These are phyloP conservation scores for Colletotrichum ledebouriae DNA, from an alignment of 2,329 filamentous ascomycete species.

Conservation along the genomic window DNA sequence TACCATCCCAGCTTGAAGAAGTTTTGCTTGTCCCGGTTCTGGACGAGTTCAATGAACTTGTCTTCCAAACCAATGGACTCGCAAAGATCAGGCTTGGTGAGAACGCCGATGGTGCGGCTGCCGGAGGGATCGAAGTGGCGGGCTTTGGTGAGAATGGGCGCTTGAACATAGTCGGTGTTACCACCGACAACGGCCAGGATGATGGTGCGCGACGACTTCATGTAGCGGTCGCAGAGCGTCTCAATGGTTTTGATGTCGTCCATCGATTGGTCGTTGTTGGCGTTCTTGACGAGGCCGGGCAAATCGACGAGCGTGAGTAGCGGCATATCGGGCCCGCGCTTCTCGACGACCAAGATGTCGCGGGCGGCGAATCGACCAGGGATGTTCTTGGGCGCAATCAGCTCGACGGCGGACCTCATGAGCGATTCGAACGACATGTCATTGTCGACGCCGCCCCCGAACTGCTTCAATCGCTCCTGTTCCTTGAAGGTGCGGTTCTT, in stretches of 20 bases:
- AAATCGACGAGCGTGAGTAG: conserved; percentile 73
- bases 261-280: conserved; percentile 65
- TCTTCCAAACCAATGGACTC: conserved; percentile 66
- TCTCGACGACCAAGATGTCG: conserved; percentile 70
- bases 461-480: conserved; percentile 61
- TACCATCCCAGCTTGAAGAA: conserved; percentile 66
- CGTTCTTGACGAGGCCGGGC: conserved; percentile 69
- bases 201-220: conserved; percentile 68
- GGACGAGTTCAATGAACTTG: conserved; percentile 67
- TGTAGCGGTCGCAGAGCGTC: conserved; percentile 65
- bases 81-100: conserved; percentile 67
- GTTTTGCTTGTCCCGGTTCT: conserved; percentile 64
- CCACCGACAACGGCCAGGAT: conserved; percentile 69
- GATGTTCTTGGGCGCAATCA: conserved; percentile 64
- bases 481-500: conserved; percentile 61
- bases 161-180: conserved; percentile 68
- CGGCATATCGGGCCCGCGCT: conserved; percentile 70
- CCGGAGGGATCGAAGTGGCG: conserved; percentile 64
- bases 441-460: conserved; percentile 60
- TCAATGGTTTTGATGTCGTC: conserved; percentile 67
- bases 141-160: conserved; percentile 64
- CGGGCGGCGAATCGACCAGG: conserved; percentile 64
- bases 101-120: conserved; percentile 63
- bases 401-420: conserved; percentile 64
- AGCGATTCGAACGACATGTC: conserved; percentile 63